Evolutionary conservation across 2,329 filamentous ascomycete genomes (phyloP).

Genomic region (Neopestalotiopsis sp.): DNA sequence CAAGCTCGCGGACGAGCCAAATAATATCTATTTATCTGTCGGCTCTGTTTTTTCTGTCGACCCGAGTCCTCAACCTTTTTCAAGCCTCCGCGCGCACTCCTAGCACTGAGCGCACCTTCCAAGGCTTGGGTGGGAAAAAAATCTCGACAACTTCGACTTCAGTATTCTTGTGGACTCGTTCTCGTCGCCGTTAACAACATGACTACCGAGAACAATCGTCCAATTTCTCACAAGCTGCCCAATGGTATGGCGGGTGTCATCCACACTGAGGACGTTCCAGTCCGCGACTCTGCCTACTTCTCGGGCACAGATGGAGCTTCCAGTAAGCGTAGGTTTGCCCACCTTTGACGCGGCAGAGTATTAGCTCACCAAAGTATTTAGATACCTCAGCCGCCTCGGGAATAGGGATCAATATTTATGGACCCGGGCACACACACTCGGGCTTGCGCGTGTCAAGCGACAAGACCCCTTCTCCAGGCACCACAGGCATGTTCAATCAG

Average conservation of each 20-base stretch:
- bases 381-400: constrained; percentile 54
- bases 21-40: constrained; percentile 19
- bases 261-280: constrained; percentile 47
- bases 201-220: constrained; percentile 42
- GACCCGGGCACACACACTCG: constrained; percentile 44
- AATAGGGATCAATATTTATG: constrained; percentile 44
- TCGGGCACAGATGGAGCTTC: constrained; percentile 51
- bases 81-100: neutral
- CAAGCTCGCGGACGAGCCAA: constrained; percentile 25
- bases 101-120: neutral
- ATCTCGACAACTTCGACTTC: neutral
- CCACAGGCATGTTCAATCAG: constrained; percentile 56
- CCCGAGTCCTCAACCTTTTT: constrained; percentile 9
- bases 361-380: constrained; percentile 29
- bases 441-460: constrained; percentile 59
- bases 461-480: constrained; percentile 68
- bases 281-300: constrained; percentile 57
- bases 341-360: constrained; percentile 23
- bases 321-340: constrained; percentile 53
- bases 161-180: neutral
- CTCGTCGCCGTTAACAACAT: constrained; percentile 30
- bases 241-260: constrained; percentile 58
- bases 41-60: neutral
- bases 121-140: neutral
- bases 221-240: constrained; percentile 51